Evolutionary conservation across 2,329 filamentous ascomycete species (phyloP).

Genomic region (Verticillium nubilum): DNA sequence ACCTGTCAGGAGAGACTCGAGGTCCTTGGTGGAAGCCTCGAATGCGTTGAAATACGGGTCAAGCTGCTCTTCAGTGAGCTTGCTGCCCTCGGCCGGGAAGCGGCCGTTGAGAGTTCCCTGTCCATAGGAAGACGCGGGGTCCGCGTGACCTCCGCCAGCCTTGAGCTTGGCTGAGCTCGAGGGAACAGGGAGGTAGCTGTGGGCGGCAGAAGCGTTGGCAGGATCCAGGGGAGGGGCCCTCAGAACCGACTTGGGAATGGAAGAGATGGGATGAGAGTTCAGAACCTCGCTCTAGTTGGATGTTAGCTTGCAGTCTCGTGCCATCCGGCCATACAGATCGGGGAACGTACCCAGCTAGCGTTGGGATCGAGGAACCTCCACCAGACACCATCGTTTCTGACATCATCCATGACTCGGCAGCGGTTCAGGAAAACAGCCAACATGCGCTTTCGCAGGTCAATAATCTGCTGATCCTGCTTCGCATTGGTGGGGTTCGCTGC

Average conservation of each 20-base stretch:
- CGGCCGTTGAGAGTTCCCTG: constrained; percentile 59
- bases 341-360: constrained; percentile 78
- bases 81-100: constrained; percentile 74
- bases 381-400: constrained; percentile 90
- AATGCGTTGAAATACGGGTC: constrained; percentile 96
- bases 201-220: constrained; percentile 83
- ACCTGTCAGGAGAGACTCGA: constrained; percentile 82
- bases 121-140: constrained; percentile 28
- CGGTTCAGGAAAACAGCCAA: constrained; percentile 90
- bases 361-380: constrained; percentile 98
- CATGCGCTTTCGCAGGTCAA: constrained; percentile 96
- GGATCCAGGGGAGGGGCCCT: constrained; percentile 94
- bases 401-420: constrained; percentile 86
- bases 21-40: constrained; percentile 84
- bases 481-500: constrained; percentile 96
- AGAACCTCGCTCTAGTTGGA: constrained; percentile 77
- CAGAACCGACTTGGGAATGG: constrained; percentile 87
- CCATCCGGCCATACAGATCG: neutral
- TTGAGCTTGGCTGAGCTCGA: constrained; percentile 81
- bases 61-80: constrained; percentile 80
- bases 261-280: constrained; percentile 82
- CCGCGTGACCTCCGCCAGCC: constrained; percentile 32
- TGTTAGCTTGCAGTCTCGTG: constrained; percentile 17
- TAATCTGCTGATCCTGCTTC: constrained; percentile 95
- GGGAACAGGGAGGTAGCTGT: constrained; percentile 83